Conservation (phyloP, 192 early-diverging fungal genomes). For the Coemansia sp. region DNA sequence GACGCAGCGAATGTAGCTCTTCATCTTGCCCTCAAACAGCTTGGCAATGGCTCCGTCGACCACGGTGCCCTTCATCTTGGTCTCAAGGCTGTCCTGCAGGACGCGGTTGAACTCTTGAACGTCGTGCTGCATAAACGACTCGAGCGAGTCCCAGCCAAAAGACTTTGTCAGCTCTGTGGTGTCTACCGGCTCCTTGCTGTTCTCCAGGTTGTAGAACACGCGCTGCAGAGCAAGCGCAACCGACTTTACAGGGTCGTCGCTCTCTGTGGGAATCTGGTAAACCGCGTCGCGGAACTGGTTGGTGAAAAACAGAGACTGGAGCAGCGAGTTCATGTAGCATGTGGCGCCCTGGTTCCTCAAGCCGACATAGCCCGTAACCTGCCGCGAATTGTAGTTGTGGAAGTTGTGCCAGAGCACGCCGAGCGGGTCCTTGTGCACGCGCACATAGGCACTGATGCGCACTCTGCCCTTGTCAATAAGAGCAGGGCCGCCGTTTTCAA, state of each 20-base stretch:
- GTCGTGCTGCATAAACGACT: conserved; percentile 97
- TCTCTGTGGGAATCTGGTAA: conserved; percentile 89
- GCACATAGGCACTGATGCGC: conserved; percentile 69
- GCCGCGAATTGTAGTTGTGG: conserved; percentile 88
- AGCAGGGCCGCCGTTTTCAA: conserved; percentile 51
- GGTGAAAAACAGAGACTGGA: conserved; percentile 94
- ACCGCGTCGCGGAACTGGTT: conserved; percentile 91
- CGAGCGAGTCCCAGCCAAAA: conserved; percentile 97
- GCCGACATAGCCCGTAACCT: conserved; percentile 88
- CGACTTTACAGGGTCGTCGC: conserved; percentile 84
- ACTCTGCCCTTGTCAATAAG: conserved; percentile 68
- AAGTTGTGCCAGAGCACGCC: conserved; percentile 97
- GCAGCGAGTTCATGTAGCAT: conserved; percentile 98
- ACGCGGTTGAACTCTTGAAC: conserved; percentile 99
- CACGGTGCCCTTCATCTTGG: conserved; percentile 95
- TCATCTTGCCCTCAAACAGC: conserved; percentile 97
- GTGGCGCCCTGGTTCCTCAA: conserved; percentile 97
- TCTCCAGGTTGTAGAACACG: conserved; percentile 90
- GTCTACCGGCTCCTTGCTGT: conserved; percentile 68
- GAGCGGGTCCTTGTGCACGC: conserved; percentile 80
- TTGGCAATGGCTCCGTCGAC: conserved; percentile 89
- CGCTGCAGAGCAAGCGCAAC: conserved; percentile 90
- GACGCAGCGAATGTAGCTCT: conserved; percentile 95
- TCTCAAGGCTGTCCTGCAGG: conserved; percentile 94
- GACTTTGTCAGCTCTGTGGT: conserved; percentile 96